These are phyloP conservation scores for Neofusicoccum kwambonambiense DNA, from an alignment of 2,329 filamentous ascomycete genomes.

Conservation along the genomic window DNA sequence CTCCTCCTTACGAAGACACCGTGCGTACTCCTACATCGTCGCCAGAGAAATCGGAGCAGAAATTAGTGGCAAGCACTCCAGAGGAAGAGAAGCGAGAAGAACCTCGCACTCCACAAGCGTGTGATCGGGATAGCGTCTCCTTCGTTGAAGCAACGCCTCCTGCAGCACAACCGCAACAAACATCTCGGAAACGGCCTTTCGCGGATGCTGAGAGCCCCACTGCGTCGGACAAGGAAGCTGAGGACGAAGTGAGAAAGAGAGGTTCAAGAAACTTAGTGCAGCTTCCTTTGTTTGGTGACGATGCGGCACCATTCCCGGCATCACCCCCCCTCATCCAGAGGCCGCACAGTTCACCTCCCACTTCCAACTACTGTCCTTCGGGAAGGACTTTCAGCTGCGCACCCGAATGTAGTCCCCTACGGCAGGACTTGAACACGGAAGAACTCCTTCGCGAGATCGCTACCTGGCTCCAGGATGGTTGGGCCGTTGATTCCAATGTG, in stretches of 20 bases:
- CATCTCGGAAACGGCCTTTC: not conserved
- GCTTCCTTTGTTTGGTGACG: not conserved
- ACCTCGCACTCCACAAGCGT: not conserved
- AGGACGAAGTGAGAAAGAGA: not conserved
- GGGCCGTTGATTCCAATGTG: not conserved
- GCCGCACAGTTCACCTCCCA: not conserved
- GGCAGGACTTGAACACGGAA: not conserved
- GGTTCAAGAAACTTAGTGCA: not conserved
- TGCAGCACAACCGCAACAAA: not conserved
- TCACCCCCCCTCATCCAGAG: not conserved
- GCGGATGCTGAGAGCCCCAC: constrained; percentile 1
- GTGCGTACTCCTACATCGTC: not conserved
- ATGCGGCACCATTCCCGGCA: not conserved
- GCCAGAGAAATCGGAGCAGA: not conserved
- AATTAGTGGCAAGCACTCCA: not conserved
- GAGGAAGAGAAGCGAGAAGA: not conserved
- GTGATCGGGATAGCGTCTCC: not conserved
- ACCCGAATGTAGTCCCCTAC: not conserved
- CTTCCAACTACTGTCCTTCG: not conserved
- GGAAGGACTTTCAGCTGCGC: too few species aligned
- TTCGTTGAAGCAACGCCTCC: not conserved
- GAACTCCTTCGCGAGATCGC: not conserved
- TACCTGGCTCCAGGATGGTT: constrained; percentile 6
- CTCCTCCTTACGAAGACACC: not conserved
- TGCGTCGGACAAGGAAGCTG: not conserved